Conservation (phyloP, 345 rosid species). For the Salix brachista region DNA sequence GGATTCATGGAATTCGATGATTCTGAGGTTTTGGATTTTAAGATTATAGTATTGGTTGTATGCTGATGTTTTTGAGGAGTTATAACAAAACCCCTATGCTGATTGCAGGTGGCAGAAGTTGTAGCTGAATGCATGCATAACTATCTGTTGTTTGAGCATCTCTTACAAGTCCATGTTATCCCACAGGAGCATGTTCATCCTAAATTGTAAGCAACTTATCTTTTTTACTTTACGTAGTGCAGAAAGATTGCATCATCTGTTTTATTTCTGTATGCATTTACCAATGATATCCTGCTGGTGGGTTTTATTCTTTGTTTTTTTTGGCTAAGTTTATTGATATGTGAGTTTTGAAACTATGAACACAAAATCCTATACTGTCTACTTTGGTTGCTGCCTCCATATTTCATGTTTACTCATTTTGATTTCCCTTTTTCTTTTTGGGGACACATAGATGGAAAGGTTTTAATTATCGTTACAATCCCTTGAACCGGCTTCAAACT, state of each 20-base stretch:
- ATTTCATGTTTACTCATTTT: neutral
- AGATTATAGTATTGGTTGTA: neutral
- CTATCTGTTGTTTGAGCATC: constrained; percentile 78
- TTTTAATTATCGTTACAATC: constrained; percentile 46
- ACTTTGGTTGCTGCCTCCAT: neutral
- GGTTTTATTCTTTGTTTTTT: neutral
- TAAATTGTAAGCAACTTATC: constrained; percentile 50
- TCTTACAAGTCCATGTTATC: constrained; percentile 69
- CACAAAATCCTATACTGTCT: neutral
- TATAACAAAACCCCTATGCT: constrained; percentile 14
- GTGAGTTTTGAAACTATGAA: neutral
- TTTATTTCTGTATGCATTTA: no score
- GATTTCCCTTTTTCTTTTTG: neutral
- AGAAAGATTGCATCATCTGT: neutral
- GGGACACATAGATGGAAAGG: constrained; percentile 70
- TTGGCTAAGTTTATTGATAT: neutral
- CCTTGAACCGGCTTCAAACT: constrained; percentile 57
- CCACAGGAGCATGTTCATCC: constrained; percentile 73
- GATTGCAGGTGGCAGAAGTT: constrained; percentile 74
- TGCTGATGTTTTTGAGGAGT: neutral
- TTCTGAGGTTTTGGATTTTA: constrained; percentile 51
- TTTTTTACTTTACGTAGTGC: neutral
- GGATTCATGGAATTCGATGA: constrained; percentile 82
- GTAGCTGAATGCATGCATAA: constrained; percentile 90
- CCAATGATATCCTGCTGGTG: no score